A percentile compares a stretch with the other conserved stretches of the same genome.
Conservation (phyloP, 257 asterid species). For the Petrea volubilis region DNA sequence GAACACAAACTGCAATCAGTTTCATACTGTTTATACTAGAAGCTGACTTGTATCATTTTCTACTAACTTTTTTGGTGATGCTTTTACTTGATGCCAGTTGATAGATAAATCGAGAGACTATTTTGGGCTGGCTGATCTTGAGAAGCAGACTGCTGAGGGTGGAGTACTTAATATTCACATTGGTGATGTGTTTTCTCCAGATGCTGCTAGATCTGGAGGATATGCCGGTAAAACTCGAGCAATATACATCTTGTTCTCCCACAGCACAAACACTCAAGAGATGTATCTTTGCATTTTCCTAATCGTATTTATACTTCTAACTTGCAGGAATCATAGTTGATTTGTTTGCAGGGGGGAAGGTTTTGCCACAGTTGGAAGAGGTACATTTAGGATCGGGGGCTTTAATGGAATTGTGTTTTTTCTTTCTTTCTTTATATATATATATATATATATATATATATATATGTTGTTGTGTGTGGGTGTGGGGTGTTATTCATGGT, state of each 20-base stretch:
- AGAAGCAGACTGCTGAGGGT: conserved; percentile 50
- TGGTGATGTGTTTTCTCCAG: conserved; percentile 77
- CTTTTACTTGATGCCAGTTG: conserved; percentile 42
- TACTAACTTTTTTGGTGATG: not conserved
- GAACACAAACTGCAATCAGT: not conserved
- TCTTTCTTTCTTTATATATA: too few relatives aligned
- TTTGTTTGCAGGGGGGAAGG: conserved; percentile 66
- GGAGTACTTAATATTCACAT: conserved; percentile 66
- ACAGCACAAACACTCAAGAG: too few relatives aligned
- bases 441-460: too few relatives aligned
- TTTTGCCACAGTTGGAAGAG: conserved; percentile 73
- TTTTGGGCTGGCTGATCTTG: conserved; percentile 64
- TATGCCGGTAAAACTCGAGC: conserved; percentile 53
- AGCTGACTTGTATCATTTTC: not conserved
- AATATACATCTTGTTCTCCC: not conserved
- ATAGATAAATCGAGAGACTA: conserved; percentile 63
- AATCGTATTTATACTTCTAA: conserved; percentile 6
- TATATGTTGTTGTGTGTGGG: not conserved
- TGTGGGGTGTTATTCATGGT: too few relatives aligned
- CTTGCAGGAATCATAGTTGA: conserved; percentile 77
- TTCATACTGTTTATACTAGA: not conserved
- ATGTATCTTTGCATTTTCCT: too few relatives aligned
- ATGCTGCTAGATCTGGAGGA: conserved; percentile 68
- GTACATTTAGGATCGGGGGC: too few relatives aligned
- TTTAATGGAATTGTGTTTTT: too few relatives aligned